A percentile compares a stretch with the other conserved stretches of the same genome.
Conservation (phyloP, 2,329 filamentous ascomycete species). For the Penicillium thymicola region DNA sequence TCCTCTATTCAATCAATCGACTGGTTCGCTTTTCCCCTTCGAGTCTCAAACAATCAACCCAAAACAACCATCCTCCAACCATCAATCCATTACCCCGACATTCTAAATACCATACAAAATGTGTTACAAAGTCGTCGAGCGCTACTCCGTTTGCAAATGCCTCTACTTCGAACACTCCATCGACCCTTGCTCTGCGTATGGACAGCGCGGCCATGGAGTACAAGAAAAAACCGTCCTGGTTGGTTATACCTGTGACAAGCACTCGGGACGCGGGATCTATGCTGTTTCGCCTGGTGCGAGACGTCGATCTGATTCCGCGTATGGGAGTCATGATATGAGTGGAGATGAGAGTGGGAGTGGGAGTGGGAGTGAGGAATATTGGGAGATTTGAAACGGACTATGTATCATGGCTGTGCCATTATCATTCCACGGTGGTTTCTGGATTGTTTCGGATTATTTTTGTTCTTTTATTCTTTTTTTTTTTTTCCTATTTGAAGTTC, state of each 20-base stretch:
- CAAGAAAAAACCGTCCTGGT: slow-evolving; percentile 76
- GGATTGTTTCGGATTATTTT: neutral
- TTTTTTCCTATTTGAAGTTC: neutral
- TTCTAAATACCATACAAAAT: slow-evolving; percentile 46
- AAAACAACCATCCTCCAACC: neutral
- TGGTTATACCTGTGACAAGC: slow-evolving; percentile 70
- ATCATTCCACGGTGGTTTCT: neutral
- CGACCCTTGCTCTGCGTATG: slow-evolving; percentile 75
- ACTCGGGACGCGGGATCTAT: slow-evolving; percentile 35
- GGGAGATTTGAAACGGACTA: neutral
- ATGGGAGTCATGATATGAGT: slow-evolving; percentile 14
- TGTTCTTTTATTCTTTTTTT: neutral
- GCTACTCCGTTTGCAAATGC: slow-evolving; percentile 82
- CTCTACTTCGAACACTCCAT: slow-evolving; percentile 84
- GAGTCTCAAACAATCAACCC: neutral
- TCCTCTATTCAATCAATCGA: neutral
- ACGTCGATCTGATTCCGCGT: slow-evolving; percentile 25
- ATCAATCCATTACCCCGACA: too few relatives aligned
- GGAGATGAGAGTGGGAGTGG: slow-evolving; percentile 15
- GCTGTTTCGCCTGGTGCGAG: slow-evolving; percentile 5
- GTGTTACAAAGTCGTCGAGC: slow-evolving; percentile 84
- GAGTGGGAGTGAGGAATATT: neutral
- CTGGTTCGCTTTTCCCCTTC: neutral
- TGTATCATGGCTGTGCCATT: neutral
- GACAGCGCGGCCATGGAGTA: slow-evolving; percentile 67